Evolutionary conservation across 1,139 yeast species (phyloP), one percentile per base, ranked within the genome.

Genomic region (Kodamaea suecica): DNA sequence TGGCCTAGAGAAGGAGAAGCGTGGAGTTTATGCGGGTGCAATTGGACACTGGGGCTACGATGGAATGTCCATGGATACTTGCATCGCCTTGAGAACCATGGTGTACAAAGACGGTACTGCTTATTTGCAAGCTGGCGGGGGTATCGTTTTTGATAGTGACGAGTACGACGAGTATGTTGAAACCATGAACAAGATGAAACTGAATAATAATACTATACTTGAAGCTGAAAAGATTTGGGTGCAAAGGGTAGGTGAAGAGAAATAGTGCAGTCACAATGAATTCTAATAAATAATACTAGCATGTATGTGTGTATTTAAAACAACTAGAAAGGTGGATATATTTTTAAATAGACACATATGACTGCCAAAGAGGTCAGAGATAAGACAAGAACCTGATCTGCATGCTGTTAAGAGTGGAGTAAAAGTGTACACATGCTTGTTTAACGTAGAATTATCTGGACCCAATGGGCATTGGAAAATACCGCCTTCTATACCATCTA

Each of bases 11-110:
- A 73, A 78, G 45, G 97, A 92, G 55, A 86, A 88, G 54, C 75
- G 98, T 53, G 98, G 98, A 29, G 90, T 90, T 10, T 92, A 92
- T 55, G 98, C 98, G 1, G 98, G 98, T 44, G 98, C 98, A 1
- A 97, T 92, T n/a, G 98, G 98, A 8, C 84, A 85, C 58, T 92
- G 97, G 96, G 90, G 95, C 1, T 92, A 88, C 56, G 95, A 87
- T 52, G 87, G 94, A 12, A 79, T 77, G 49, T 76, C 88, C 17
- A 92, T 92, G 97, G 95, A 92, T 55, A 92, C 97, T 1, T 92
- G 98, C 63, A 92, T 92, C 55, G 98, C 98, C 0, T 70, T 92
- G 49, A 77, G 98, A 63, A 92, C 98, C 1, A 92, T 92, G 97
- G 92, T 92, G 27, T 84, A 76, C 53, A 92, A 92, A 56, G 87